phyloP scores from a whole-genome alignment of 805 yeast genomes.

The Metschnikowia bowlesiae region DNA sequence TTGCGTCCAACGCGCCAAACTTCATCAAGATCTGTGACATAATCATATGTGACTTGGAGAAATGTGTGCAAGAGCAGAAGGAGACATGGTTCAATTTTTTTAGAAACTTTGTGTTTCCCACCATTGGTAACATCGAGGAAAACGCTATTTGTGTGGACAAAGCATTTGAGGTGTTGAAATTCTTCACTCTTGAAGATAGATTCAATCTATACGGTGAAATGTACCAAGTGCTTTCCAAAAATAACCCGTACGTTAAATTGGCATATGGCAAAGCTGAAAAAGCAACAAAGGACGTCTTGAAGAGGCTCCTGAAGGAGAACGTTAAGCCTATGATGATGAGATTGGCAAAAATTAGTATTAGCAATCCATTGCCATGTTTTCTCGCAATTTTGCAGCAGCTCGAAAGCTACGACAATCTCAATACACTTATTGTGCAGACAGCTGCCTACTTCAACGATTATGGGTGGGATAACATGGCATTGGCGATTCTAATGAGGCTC shows the following conservation, averaged over 20 bases:
- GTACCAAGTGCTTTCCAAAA: slow-evolving; percentile 52
- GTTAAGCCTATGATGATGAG: slow-evolving; percentile 67
- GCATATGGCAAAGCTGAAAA: slow-evolving; percentile 68
- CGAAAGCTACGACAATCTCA: slow-evolving; percentile 88
- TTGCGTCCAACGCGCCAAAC: slow-evolving; percentile 46
- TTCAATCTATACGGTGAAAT: slow-evolving; percentile 81
- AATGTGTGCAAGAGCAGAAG: slow-evolving; percentile 11
- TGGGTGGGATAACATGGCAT: slow-evolving; percentile 83
- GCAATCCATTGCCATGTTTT: slow-evolving; percentile 78
- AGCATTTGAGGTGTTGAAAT: slow-evolving; percentile 50
- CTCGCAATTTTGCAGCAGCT: slow-evolving; percentile 70
- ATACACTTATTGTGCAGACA: slow-evolving; percentile 68
- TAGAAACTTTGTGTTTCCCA: slow-evolving; percentile 64
- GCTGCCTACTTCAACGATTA: slow-evolving; percentile 69
- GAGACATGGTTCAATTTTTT: slow-evolving; percentile 53
- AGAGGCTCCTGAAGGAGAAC: slow-evolving; percentile 78
- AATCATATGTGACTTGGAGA: slow-evolving; percentile 37
- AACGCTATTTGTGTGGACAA: slow-evolving; percentile 60
- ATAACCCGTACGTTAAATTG: slow-evolving; percentile 50
- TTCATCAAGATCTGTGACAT: slow-evolving; percentile 60
- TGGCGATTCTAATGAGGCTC: slow-evolving; percentile 65
- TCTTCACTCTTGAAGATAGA: slow-evolving; percentile 58
- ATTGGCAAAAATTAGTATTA: slow-evolving; percentile 64
- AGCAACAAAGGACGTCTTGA: slow-evolving; percentile 70
- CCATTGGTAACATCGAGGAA: slow-evolving; percentile 47